These are phyloP conservation scores for Aureobasidium mangrovei DNA, from an alignment of 2,329 filamentous ascomycete species.

Conservation along the genomic window DNA sequence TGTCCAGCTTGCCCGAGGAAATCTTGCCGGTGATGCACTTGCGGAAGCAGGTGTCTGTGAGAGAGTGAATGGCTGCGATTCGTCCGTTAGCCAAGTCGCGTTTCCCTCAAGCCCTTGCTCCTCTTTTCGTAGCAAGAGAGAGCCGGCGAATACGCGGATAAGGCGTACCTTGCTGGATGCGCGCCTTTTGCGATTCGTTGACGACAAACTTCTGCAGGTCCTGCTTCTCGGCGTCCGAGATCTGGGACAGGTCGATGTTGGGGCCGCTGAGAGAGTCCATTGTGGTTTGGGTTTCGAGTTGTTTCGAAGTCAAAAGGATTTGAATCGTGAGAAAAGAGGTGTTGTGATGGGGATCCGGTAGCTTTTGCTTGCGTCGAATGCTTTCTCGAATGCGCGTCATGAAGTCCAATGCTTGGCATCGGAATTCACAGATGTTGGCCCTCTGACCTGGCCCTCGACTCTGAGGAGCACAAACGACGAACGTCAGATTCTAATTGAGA, in stretches of 20 bases:
- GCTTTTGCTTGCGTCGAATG: no score
- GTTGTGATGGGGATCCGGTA: no score
- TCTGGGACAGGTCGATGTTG: constrained; percentile 59
- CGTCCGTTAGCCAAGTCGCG: neutral
- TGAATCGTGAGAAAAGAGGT: no score
- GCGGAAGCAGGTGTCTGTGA: constrained; percentile 80
- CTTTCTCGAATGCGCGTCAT: no score
- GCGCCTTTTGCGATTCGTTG: constrained; percentile 78
- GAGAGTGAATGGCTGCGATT: constrained; percentile 48
- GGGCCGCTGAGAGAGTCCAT: constrained; percentile 31
- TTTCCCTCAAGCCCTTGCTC: no score
- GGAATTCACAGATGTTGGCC: no score
- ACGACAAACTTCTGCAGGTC: constrained; percentile 80
- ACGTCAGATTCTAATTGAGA: no score
- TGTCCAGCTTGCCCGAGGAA: constrained; percentile 63
- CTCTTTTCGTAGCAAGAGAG: no score
- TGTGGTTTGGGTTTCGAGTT: neutral
- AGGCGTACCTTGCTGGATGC: constrained; percentile 44
- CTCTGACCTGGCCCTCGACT: no score
- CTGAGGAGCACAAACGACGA: no score
- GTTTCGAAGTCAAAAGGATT: neutral
- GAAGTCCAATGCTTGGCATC: no score
- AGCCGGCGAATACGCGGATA: no score
- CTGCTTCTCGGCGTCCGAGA: constrained; percentile 73
- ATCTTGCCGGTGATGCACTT: constrained; percentile 79